These are phyloP conservation scores for Aaosphaeria arxii DNA, from an alignment of 2,329 filamentous ascomycete genomes.

Conservation along the genomic window DNA sequence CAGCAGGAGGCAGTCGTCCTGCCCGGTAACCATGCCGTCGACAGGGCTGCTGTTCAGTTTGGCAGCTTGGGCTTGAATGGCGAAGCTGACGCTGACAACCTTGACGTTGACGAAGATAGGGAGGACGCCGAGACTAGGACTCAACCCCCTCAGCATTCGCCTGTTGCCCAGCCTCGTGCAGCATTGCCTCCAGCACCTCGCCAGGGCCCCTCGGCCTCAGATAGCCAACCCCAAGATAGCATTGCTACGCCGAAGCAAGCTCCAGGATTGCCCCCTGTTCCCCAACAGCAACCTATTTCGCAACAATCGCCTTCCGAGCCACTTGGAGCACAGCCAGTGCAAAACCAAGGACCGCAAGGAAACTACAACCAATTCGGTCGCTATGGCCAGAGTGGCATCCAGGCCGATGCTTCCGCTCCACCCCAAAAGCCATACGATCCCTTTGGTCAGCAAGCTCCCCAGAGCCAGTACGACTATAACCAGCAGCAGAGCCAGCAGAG, in stretches of 20 bases:
- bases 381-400: constrained; percentile 61
- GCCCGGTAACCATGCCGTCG: constrained; percentile 93
- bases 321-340: constrained; percentile 55
- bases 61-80: constrained; percentile 90
- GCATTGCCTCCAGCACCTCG: constrained; percentile 73
- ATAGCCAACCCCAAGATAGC: constrained; percentile 23
- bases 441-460: constrained; percentile 71
- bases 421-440: constrained; percentile 83
- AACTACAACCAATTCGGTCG: constrained; percentile 66
- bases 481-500: constrained; percentile 54
- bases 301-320: constrained; percentile 45
- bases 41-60: constrained; percentile 91
- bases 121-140: constrained; percentile 94
- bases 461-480: constrained; percentile 48
- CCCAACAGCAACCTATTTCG: constrained; percentile 48
- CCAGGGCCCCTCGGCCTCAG: constrained; percentile 40
- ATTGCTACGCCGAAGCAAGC: constrained; percentile 57
- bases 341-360: constrained; percentile 46
- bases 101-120: constrained; percentile 86
- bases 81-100: constrained; percentile 58
- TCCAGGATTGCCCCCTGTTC: constrained; percentile 59
- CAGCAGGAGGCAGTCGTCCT: constrained; percentile 98
- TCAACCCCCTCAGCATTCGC: constrained; percentile 90
- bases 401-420: constrained; percentile 58
- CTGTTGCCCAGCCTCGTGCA: constrained; percentile 78